A percentile compares a stretch with the other conserved stretches of the same genome.
These are phyloP conservation scores for Dactylonectria estremocensis DNA, from an alignment of 2,329 filamentous ascomycete species.

Conservation along the genomic window DNA sequence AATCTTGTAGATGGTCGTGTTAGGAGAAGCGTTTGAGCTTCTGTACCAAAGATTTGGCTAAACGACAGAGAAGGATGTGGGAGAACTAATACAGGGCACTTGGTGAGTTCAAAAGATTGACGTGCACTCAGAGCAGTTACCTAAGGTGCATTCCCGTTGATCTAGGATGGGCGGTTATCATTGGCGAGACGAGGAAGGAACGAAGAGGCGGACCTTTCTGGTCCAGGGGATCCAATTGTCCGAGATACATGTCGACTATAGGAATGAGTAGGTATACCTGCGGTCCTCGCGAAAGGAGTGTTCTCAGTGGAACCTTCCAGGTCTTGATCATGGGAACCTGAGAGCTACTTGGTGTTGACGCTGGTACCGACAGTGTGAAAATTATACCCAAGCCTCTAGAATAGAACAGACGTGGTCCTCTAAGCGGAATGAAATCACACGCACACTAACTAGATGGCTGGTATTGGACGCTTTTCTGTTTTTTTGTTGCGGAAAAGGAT, in stretches of 20 bases:
- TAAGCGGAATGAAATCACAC: no score
- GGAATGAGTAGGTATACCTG: neutral
- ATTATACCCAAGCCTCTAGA: no score
- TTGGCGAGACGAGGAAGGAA: conserved; percentile 18
- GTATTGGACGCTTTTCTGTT: neutral
- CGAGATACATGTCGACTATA: neutral
- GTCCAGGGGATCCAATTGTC: conserved; percentile 19
- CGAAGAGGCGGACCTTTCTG: conserved; percentile 28
- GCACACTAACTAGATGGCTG: neutral
- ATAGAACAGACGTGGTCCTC: no score
- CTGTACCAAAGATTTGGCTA: conserved; percentile 35
- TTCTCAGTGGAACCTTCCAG: neutral
- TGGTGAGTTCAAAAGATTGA: neutral
- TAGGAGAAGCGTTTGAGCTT: conserved; percentile 28
- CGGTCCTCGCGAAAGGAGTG: neutral
- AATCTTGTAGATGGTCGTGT: conserved; percentile 20
- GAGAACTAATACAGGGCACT: conserved; percentile 14
- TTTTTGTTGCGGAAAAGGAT: neutral
- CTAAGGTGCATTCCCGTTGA: conserved; percentile 12
- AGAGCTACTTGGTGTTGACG: no score
- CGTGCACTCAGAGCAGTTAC: neutral
- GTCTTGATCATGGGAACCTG: conserved; percentile 4
- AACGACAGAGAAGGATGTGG: conserved; percentile 30
- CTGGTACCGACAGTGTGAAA: no score
- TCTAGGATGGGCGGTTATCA: neutral